Conservation (phyloP, 2,329 filamentous ascomycete species). For the Paraphoma sp. region DNA sequence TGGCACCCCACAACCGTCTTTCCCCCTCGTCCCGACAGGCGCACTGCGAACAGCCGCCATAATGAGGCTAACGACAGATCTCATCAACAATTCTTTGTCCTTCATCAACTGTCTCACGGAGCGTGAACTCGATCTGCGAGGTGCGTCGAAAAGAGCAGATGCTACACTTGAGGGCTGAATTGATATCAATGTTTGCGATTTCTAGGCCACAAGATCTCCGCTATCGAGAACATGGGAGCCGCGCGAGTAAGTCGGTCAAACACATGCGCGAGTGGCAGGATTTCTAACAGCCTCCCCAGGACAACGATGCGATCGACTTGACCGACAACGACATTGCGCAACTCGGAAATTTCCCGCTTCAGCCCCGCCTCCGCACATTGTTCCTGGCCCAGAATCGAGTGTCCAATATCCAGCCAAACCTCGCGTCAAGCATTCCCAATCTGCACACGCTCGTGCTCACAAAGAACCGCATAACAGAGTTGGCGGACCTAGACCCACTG, state of each 20-base stretch:
- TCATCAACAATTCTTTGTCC: conserved; percentile 92
- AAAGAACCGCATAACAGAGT: conserved; percentile 80
- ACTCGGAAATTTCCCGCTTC: conserved; percentile 91
- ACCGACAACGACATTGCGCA: conserved; percentile 96
- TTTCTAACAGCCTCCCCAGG: conserved; percentile 57
- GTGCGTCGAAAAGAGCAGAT: conserved; percentile 98
- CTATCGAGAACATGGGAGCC: conserved; percentile 96
- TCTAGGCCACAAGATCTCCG: conserved; percentile 96
- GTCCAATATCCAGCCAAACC: conserved; percentile 75
- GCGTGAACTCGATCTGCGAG: conserved; percentile 98
- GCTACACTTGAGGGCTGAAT: conserved; percentile 88
- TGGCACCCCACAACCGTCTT: neutral
- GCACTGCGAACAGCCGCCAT: conserved; percentile 31
- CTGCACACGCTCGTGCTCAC: conserved; percentile 82
- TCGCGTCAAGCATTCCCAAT: conserved; percentile 80
- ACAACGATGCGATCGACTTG: conserved; percentile 96
- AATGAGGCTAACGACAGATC: conserved; percentile 95
- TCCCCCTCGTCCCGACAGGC: neutral
- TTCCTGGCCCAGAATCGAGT: conserved; percentile 91
- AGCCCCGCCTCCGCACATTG: conserved; percentile 84
- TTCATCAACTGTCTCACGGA: conserved; percentile 99
- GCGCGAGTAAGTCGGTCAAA: conserved; percentile 72
- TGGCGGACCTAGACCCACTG: conserved; percentile 87
- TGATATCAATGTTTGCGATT: conserved; percentile 72
- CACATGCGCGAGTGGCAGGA: neutral